phyloP scores from a whole-genome alignment of 2,329 filamentous ascomycete species.

The Cercospora brassicicola region DNA sequence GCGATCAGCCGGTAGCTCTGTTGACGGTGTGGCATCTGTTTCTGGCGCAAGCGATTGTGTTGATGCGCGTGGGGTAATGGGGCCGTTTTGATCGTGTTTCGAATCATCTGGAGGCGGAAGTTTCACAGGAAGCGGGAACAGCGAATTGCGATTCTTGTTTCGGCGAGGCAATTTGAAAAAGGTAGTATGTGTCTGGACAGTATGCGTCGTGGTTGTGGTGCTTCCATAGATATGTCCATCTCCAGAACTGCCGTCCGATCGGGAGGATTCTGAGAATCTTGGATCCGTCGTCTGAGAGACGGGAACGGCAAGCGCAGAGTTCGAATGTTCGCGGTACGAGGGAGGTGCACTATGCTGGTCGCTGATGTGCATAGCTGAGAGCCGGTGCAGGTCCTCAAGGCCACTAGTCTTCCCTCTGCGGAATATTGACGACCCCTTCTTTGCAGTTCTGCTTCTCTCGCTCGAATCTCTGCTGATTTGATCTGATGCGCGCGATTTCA shows the following conservation, averaged over 20 bases:
- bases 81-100: slow-evolving; percentile 41
- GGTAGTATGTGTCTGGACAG: slow-evolving; percentile 60
- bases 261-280: slow-evolving; percentile 79
- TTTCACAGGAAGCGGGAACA: slow-evolving; percentile 88
- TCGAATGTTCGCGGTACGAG: slow-evolving; percentile 62
- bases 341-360: slow-evolving; percentile 50
- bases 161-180: slow-evolving; percentile 81
- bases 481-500: slow-evolving; percentile 26
- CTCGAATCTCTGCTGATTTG: slow-evolving; percentile 9
- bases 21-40: slow-evolving; percentile 22
- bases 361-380: slow-evolving; percentile 55
- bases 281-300: slow-evolving; percentile 44
- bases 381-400: slow-evolving; percentile 52
- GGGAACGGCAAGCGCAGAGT: slow-evolving; percentile 63
- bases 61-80: slow-evolving; percentile 42
- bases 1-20: slow-evolving; percentile 19
- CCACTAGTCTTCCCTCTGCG: slow-evolving; percentile 36
- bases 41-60: slow-evolving; percentile 32
- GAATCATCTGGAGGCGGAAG: slow-evolving; percentile 52
- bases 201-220: slow-evolving; percentile 63
- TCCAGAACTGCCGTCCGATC: slow-evolving; percentile 70
- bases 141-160: slow-evolving; percentile 70
- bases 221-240: slow-evolving; percentile 61
- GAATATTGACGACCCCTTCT: slow-evolving; percentile 33
- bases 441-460: slow-evolving; percentile 23